Base-by-base conservation (phyloP, 495 filamentous ascomycete genomes). In the Staphylotrichum tortipilum region DNA sequence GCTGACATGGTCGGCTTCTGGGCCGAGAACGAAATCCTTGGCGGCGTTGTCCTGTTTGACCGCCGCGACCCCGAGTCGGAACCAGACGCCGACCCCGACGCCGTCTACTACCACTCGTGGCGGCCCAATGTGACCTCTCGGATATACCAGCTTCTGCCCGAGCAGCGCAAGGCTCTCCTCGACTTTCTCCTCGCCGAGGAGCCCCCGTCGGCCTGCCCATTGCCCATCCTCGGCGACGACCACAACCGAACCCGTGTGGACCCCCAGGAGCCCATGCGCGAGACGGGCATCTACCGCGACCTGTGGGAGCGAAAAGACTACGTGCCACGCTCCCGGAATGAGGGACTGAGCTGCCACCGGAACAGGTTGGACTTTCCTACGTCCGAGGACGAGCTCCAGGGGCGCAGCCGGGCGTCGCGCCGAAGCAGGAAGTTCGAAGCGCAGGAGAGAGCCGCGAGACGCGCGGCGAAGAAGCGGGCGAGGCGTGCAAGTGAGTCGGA, bases 11-110 rank as follows among this genome's bases (percentile, higher is more conserved):
- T 64, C 17, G 67, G 63, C 21, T 68, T 66, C 49, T 68, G 61
- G 65, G 65, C 60, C 31, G 65, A 64, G 47, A 45, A 48, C 9
- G 50, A 60, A 11, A 60, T 64, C 30, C 49, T 67, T 0, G 59
- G 65, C n/a, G 62, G 60, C n/a, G 62, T 69, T 14, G 52, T 59
- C 4, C 24, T 63, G 7, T 68, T 70, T 35, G 62, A 67, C 40
- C 47, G 63, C 33, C 47, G 44, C 33, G 7, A 38, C 22, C 44
- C 44, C 4, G 17, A 36, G 1, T 22, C 31, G 11, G 40, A 53
- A 17, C 31, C 29, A 10, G 10, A 21, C 14, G 30, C 39, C 11
- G 43, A 49, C 41, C 43, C 24, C 5, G 47, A 35, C 31, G 36
- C 22, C 26, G 17, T 58, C 17, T 65, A 53, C 42, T 44, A 63